These are phyloP conservation scores for Celoporthe dispersa DNA, from an alignment of 2,329 filamentous ascomycete species.

Conservation along the genomic window DNA sequence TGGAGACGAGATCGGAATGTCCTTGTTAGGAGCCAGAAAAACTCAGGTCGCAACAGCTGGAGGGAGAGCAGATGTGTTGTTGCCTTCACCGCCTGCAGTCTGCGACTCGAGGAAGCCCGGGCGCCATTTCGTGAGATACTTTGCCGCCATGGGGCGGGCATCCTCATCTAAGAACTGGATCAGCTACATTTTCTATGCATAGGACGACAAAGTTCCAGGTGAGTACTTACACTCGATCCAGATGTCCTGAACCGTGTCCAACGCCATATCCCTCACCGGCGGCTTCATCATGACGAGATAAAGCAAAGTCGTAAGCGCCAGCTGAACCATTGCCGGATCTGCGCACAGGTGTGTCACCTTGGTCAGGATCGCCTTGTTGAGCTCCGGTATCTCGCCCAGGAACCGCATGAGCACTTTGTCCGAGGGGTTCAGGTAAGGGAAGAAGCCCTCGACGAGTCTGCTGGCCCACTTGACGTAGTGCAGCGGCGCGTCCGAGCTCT, in stretches of 20 bases:
- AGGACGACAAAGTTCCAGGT: neutral
- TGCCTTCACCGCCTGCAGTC: slow-evolving; percentile 15
- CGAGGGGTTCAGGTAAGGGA: slow-evolving; percentile 87
- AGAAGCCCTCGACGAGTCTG: slow-evolving; percentile 83
- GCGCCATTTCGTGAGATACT: slow-evolving; percentile 65
- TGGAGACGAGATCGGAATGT: neutral
- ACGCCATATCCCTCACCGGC: slow-evolving; percentile 64
- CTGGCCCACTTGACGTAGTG: slow-evolving; percentile 82
- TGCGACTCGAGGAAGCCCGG: slow-evolving; percentile 55
- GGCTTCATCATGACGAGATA: slow-evolving; percentile 72
- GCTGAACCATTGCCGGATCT: slow-evolving; percentile 66
- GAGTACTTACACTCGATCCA: slow-evolving; percentile 65
- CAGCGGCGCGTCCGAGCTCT: slow-evolving; percentile 52
- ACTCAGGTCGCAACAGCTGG: slow-evolving; percentile 23
- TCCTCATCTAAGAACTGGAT: slow-evolving; percentile 56
- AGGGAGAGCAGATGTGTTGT: slow-evolving; percentile 13
- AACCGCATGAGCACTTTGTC: slow-evolving; percentile 92
- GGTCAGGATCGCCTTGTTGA: slow-evolving; percentile 73
- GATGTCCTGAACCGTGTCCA: slow-evolving; percentile 69
- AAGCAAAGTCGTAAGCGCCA: slow-evolving; percentile 67
- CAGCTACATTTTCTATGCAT: slow-evolving; percentile 4
- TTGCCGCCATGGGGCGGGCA: slow-evolving; percentile 63
- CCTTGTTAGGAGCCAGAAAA: neutral
- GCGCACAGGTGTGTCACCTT: slow-evolving; percentile 71
- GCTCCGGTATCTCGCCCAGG: slow-evolving; percentile 84